Conservation (phyloP, 1,284 basidiomycete species). For the Butyriboletus appendiculatus region DNA sequence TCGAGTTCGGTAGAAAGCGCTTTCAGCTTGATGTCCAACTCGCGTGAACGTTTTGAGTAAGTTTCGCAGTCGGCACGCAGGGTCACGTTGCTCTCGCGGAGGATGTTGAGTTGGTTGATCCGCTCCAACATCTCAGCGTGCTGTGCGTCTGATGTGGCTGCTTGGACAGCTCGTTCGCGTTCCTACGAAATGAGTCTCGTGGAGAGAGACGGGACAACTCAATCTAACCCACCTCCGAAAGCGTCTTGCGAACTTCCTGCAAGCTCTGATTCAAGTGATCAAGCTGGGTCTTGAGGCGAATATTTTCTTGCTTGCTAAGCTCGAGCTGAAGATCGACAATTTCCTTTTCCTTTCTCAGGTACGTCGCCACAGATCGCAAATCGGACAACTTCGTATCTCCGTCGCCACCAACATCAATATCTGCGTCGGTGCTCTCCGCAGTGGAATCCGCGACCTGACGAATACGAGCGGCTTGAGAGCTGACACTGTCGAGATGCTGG, state of each 20-base stretch:
- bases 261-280: constrained; percentile 72
- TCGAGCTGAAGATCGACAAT: constrained; percentile 88
- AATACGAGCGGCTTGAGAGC: constrained; percentile 77
- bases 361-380: constrained; percentile 79
- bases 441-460: constrained; percentile 64
- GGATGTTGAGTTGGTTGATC: constrained; percentile 85
- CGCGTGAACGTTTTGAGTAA: constrained; percentile 63
- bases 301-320: constrained; percentile 82
- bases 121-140: constrained; percentile 86
- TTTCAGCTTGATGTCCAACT: constrained; percentile 66
- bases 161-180: constrained; percentile 71
- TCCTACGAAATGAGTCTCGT: constrained; percentile 51
- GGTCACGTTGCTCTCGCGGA: constrained; percentile 88
- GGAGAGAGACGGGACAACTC: background rate
- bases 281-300: constrained; percentile 74
- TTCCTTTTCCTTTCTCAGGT: constrained; percentile 88
- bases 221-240: constrained; percentile 55
- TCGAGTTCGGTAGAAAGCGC: constrained; percentile 65
- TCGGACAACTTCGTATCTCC: constrained; percentile 65
- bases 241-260: constrained; percentile 65
- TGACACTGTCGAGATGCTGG: constrained; percentile 85
- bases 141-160: constrained; percentile 72
- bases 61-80: constrained; percentile 76
- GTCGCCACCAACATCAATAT: constrained; percentile 49
- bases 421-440: constrained; percentile 39